Evolutionary conservation across 2,329 filamentous ascomycete genomes (phyloP).

Genomic region (Aspergillus bombycis): DNA sequence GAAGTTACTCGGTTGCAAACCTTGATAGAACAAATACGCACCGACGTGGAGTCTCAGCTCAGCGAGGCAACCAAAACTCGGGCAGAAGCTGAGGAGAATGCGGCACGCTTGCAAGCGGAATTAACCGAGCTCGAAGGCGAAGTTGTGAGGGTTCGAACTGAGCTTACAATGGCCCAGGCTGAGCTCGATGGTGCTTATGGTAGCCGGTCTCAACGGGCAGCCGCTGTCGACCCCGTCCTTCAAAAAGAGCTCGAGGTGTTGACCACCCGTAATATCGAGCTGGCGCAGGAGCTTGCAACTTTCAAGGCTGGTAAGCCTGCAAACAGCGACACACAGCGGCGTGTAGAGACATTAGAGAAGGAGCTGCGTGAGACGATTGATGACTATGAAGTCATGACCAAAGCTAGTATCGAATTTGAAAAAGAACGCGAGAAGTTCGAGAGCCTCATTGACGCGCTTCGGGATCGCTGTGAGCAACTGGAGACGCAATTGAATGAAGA

Average conservation of each 20-base stretch:
- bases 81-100: constrained; percentile 40
- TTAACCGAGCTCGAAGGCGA: constrained; percentile 62
- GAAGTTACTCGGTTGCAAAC: constrained; percentile 26
- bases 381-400: constrained; percentile 72
- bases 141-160: constrained; percentile 68
- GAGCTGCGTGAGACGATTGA: constrained; percentile 69
- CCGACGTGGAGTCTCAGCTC: constrained; percentile 36
- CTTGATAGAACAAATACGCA: constrained; percentile 36
- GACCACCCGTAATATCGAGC: constrained; percentile 50
- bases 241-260: constrained; percentile 64
- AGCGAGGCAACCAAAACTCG: constrained; percentile 32
- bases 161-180: constrained; percentile 86
- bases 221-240: constrained; percentile 61
- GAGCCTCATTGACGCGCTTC: constrained; percentile 62
- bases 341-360: constrained; percentile 60
- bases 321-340: constrained; percentile 47
- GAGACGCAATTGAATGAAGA: constrained; percentile 70
- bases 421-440: constrained; percentile 70
- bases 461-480: constrained; percentile 65
- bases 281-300: constrained; percentile 52
- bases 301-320: constrained; percentile 41
- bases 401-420: constrained; percentile 70
- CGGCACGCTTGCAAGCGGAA: constrained; percentile 51
- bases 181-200: constrained; percentile 96
- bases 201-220: constrained; percentile 67